A percentile compares a stretch with the other conserved stretches of the same genome.
phyloP scores from a whole-genome alignment of 1,139 yeast species.

The Taphrina sp. region DNA sequence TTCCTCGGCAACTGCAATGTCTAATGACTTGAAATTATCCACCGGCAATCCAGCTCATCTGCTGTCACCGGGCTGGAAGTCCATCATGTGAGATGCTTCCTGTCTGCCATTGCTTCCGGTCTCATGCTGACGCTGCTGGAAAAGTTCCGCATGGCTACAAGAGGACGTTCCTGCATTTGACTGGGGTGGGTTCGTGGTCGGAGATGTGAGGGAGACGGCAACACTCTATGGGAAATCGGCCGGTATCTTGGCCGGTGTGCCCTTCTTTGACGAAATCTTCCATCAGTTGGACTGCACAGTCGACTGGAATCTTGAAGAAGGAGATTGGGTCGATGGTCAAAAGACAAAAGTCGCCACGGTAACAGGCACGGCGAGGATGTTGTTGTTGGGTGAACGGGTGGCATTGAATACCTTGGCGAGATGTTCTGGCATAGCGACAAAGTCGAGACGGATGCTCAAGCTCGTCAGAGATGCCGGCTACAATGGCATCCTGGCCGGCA shows the following conservation, averaged over 20 bases:
- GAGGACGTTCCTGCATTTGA: conserved; percentile 95
- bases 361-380: conserved; percentile 72
- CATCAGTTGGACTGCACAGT: conserved; percentile 53
- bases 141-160: conserved; percentile 59
- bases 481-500: conserved; percentile 88
- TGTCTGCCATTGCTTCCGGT: not conserved
- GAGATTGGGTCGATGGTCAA: conserved; percentile 57
- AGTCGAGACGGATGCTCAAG: conserved; percentile 57
- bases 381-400: conserved; percentile 80
- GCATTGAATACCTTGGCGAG: conserved; percentile 80
- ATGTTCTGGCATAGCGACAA: conserved; percentile 87
- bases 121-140: not conserved
- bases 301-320: conserved; percentile 74
- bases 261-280: conserved; percentile 85
- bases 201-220: conserved; percentile 66
- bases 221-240: conserved; percentile 75
- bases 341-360: conserved; percentile 63
- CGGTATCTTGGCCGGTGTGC: conserved; percentile 84
- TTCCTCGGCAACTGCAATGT: no score
- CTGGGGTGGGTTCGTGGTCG: conserved; percentile 94
- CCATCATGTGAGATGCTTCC: conserved; percentile 50
- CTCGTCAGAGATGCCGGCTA: conserved; percentile 72
- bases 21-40: not conserved
- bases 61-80: conserved; percentile 57
- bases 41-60: conserved; percentile 26